Percentiles rank a stretch among this genome's conserved stretches.
phyloP scores from a whole-genome alignment of 352 stramenopile genomes.

The Globisporangium canariense region DNA sequence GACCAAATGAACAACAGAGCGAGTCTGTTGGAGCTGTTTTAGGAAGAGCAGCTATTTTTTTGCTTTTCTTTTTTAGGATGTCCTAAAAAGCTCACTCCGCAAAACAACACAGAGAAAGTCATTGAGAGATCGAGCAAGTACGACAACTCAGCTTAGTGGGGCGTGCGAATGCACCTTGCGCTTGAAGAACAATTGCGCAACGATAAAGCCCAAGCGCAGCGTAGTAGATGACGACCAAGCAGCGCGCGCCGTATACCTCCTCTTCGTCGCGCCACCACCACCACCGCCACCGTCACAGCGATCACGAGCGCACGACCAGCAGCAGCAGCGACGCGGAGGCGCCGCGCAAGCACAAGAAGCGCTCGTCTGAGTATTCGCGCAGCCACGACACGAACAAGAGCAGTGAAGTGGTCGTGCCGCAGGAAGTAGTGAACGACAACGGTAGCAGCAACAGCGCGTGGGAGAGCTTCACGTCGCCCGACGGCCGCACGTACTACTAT shows the following conservation, averaged over 20 bases:
- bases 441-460: constrained; percentile 23
- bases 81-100: too few species aligned
- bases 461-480: constrained; percentile 54
- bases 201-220: neutral
- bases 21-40: too few species aligned
- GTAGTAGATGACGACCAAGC: constrained; percentile 5
- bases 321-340: neutral
- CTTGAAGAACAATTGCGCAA: neutral
- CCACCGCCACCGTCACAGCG: neutral
- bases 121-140: too few species aligned
- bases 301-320: neutral
- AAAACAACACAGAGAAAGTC: too few species aligned
- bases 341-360: constrained; percentile 9
- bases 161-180: neutral
- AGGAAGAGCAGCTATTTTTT: too few species aligned
- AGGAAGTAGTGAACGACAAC: neutral
- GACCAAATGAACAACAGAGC: too few species aligned
- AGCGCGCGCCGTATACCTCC: neutral
- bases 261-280: constrained; percentile 1
- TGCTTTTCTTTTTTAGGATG: too few species aligned
- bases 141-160: neutral
- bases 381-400: neutral
- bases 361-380: constrained; percentile 13
- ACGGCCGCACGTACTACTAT: constrained; percentile 64
- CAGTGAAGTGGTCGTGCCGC: neutral